Percentiles rank a stretch among this genome's conserved stretches.
phyloP scores from a whole-genome alignment of 192 early-diverging fungal species.

The Linnemannia schmuckeri region DNA sequence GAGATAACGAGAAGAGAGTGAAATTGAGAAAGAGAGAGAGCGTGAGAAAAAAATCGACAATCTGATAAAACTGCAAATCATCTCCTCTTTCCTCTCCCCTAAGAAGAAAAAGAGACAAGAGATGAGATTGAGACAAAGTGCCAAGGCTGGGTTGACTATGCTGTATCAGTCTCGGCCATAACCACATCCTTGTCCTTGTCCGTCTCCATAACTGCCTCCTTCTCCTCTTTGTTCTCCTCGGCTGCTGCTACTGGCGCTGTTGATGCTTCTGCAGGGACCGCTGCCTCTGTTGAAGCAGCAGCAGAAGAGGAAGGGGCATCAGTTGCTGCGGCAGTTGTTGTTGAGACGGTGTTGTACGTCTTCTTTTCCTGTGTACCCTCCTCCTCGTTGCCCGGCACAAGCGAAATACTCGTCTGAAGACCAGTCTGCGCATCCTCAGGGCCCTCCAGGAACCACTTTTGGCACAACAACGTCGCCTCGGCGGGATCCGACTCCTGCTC shows the following conservation, averaged over 20 bases:
- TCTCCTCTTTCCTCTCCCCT: neutral
- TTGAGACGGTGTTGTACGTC: conserved; percentile 27
- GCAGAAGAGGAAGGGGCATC: neutral
- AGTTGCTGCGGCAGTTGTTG: neutral
- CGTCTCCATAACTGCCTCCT: neutral
- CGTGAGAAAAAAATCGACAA: neutral
- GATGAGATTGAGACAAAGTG: neutral
- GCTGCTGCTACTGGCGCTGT: neutral
- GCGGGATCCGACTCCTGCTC: conserved; percentile 34
- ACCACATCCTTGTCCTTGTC: conserved; percentile 4
- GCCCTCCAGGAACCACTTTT: conserved; percentile 49
- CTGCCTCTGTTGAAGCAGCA: neutral
- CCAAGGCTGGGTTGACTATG: neutral
- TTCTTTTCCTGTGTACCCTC: conserved; percentile 27
- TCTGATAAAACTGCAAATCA: neutral
- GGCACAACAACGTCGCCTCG: conserved; percentile 10
- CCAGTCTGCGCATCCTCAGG: conserved; percentile 40
- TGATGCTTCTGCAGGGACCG: neutral
- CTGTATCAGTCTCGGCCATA: neutral
- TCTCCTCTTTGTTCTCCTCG: neutral
- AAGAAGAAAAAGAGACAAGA: neutral
- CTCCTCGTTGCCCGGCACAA: conserved; percentile 20
- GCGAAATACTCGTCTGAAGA: conserved; percentile 12
- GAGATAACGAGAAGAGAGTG: neutral
- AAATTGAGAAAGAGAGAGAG: neutral